Base-by-base conservation (phyloP, 2,329 filamentous ascomycete genomes). In the Alternaria sp. region DNA sequence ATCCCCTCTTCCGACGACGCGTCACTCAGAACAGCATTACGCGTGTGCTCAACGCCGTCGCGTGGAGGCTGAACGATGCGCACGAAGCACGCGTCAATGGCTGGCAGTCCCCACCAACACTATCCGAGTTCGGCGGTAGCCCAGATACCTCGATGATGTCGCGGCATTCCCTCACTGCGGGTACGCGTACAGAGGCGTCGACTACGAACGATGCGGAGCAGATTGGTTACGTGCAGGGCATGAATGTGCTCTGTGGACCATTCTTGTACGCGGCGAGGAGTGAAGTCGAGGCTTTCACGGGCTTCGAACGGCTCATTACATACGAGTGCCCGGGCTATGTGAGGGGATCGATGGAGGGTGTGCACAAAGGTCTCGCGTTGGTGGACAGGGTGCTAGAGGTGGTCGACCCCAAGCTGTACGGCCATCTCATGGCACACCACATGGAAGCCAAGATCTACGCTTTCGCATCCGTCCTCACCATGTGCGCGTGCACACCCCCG, bases 221-320 rank as follows among this genome's bases (percentile, higher is more conserved):
- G 11, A 93, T 93, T 30, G 94, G 92, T 44, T 99, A 99, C 74
- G 95, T 99, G 3, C 96, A 99, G 81, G 96, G 96, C 69, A 98
- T 99, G 95, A 99, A 99, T 77, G 96, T 99, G 44, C 87, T 99
- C 15, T 95, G 94, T 10, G 96, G 96, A 1, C 96, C 96, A 0
- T 97, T 99, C 76, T 85, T 99, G 49, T 99, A 99, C 79, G 93
- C 93, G 6, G 94, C 96, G 1, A 90, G 93, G 61, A 97, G 93
- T 78, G 96, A 99, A 82, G 91, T 94, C 7, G 94, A 99, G 81
- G 96, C 96, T 3, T 99, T 97, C 73, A 90, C 93, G 6, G 91
- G 93, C 2, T 97, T 99, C 74, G 90, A 97, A 77, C 90, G 89
- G 46, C 91, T 97, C 67, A 89, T 99, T 67, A 96, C 93, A 2